These are phyloP conservation scores for Protomyces lactucae-debilis DNA, from an alignment of 1,139 yeast species.

Conservation along the genomic window DNA sequence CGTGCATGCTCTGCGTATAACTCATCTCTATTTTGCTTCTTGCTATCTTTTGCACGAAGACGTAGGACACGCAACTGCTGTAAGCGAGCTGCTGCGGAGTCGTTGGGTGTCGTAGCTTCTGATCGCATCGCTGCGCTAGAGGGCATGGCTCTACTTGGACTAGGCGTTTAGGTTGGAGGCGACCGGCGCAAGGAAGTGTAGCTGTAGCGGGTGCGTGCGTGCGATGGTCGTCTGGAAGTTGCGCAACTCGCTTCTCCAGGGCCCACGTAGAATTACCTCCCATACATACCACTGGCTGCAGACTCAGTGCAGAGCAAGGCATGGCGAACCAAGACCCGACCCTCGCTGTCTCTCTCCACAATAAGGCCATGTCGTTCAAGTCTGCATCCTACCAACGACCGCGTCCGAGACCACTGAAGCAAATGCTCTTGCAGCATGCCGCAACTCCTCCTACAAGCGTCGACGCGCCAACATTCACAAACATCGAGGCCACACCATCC, in stretches of 20 bases:
- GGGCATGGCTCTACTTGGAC: too few relatives aligned
- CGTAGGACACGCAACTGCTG: constrained; percentile 12
- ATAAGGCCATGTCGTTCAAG: constrained; percentile 31
- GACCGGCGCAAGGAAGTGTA: too few relatives aligned
- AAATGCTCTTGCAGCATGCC: constrained; percentile 67
- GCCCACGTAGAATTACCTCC: too few relatives aligned
- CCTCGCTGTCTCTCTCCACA: not conserved
- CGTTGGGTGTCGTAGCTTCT: not conserved
- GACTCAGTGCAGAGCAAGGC: too few relatives aligned
- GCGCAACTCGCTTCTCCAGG: too few relatives aligned
- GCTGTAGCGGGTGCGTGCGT: too few relatives aligned
- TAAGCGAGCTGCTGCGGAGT: constrained; percentile 1
- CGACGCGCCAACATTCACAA: constrained; percentile 46
- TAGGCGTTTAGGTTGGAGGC: too few relatives aligned
- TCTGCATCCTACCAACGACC: constrained; percentile 28
- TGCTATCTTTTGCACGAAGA: constrained; percentile 35
- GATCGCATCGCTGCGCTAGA: too few relatives aligned
- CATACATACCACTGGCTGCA: too few relatives aligned
- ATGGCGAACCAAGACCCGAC: not conserved
- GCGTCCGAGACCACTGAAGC: constrained; percentile 72
- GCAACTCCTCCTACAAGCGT: constrained; percentile 23
- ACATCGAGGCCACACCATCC: constrained; percentile 83
- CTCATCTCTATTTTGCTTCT: constrained; percentile 43
- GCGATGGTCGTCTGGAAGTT: too few relatives aligned
- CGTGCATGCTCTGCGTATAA: constrained; percentile 44